Evolutionary conservation across 2,329 filamentous ascomycete species (phyloP), one percentile per base, ranked within the genome.

Genomic region (Coniochaeta sp.): DNA sequence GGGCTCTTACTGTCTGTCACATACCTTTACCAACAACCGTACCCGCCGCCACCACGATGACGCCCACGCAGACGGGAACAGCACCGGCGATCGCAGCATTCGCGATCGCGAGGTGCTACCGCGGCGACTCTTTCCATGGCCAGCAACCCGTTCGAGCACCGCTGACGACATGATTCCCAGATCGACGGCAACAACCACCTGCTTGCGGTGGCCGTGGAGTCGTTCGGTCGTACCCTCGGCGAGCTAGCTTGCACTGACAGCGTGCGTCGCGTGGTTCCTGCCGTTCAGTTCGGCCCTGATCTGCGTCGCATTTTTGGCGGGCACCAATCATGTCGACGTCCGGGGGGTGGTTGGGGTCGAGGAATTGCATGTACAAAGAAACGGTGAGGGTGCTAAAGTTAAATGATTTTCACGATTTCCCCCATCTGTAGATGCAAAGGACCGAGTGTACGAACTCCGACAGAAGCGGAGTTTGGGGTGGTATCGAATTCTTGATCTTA

Each of bases 251-350:
- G 26, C 26, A 42, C n/a, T n/a, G n/a, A n/a, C n/a, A n/a, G n/a
- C n/a, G n/a, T 13, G 26, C 38, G 12, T 48, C 45, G 45, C 26
- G 26, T 48, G 24, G 45, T 26, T 4, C 38, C 38, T 26, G 38
- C 38, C 38, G 38, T 31, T 48, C 12, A n/a, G 26, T 48, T 48
- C 45, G 45, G 45, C 45, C 45, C 45, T 48, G 45, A 48, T 48
- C 45, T 9, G 28, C 45, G 28, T 42, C 20, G 20, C 38, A 42
- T 42, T 42, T 33, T 26, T 42, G 38, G 30, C 45, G 45, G 45
- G 45, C 45, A 48, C 45, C 45, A 48, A 48, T 48, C 45, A 48
- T 48, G 30, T 20, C 16, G 33, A 9, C 33, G 38, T 10, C 12
- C 9, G 22, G 22, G 20, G 12, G 18, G 33, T 6, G 33, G 10